Conservation (phyloP, 129 eudicot species). For the Chrysanthemum makinoi region DNA sequence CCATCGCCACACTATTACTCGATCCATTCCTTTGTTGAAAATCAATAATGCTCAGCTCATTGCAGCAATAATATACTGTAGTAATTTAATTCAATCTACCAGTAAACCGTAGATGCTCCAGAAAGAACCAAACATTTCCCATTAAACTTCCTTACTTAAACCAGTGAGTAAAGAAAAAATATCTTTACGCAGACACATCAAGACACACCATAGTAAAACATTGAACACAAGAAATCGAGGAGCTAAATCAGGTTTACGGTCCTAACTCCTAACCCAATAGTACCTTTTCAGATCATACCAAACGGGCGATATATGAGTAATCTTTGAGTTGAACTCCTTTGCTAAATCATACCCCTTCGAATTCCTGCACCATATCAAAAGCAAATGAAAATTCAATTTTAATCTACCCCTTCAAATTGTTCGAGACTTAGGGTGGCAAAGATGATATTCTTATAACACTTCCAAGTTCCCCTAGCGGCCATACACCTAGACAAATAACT, state of each 20-base stretch:
- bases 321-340: slow-evolving; percentile 66
- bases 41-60: too few species aligned
- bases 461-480: background rate
- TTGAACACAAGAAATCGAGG: background rate
- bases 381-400: background rate
- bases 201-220: slow-evolving; percentile 5
- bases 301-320: slow-evolving; percentile 92
- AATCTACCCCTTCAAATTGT: background rate
- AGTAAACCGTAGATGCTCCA: too few species aligned
- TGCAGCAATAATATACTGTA: too few species aligned
- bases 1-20: too few species aligned
- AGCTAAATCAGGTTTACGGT: background rate
- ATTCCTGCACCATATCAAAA: slow-evolving; percentile 57
- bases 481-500: background rate
- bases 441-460: background rate
- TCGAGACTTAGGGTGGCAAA: background rate
- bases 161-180: slow-evolving; percentile 2
- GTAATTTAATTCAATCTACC: too few species aligned
- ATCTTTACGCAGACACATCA: background rate
- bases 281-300: slow-evolving; percentile 96
- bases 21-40: too few species aligned
- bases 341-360: slow-evolving; percentile 83
- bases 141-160: background rate
- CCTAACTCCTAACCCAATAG: slow-evolving; percentile 4
- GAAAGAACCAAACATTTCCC: background rate